phyloP scores from a whole-genome alignment of 2,329 filamentous ascomycete species.

The Penicillium sp. region DNA sequence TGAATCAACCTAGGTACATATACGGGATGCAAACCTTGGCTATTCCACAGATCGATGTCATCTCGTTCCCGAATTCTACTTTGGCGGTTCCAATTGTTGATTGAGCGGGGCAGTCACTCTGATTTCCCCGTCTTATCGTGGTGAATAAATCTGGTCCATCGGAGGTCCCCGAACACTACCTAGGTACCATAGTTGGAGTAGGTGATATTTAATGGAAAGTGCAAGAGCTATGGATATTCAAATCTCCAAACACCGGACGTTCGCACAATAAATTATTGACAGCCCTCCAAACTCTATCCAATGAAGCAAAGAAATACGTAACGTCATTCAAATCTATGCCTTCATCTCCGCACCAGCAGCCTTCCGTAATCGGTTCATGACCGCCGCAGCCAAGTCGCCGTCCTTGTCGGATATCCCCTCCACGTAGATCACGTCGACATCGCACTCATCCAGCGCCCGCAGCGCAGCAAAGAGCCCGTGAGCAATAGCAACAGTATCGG shows the following conservation, averaged over 20 bases:
- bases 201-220: neutral
- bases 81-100: neutral
- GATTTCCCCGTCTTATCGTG: constrained; percentile 3
- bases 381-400: constrained; percentile 75
- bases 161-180: constrained; percentile 11
- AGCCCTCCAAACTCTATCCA: neutral
- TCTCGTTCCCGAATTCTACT: neutral
- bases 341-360: constrained; percentile 58
- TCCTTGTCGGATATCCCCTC: constrained; percentile 71
- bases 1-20: neutral
- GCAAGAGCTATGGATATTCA: neutral
- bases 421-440: constrained; percentile 79
- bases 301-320: constrained; percentile 3
- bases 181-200: neutral
- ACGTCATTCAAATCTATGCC: constrained; percentile 34
- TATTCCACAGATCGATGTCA: constrained; percentile 3
- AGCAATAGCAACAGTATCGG: constrained; percentile 67
- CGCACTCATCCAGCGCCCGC: constrained; percentile 72
- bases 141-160: neutral
- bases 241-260: neutral
- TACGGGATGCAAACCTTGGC: neutral
- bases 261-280: neutral
- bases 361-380: constrained; percentile 79
- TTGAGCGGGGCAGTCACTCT: constrained; percentile 11
- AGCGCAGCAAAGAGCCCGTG: constrained; percentile 83